Evolutionary conservation across 306 rosid species (phyloP), one percentile per base, ranked within the genome.

Genomic region (Rubus idaeus): DNA sequence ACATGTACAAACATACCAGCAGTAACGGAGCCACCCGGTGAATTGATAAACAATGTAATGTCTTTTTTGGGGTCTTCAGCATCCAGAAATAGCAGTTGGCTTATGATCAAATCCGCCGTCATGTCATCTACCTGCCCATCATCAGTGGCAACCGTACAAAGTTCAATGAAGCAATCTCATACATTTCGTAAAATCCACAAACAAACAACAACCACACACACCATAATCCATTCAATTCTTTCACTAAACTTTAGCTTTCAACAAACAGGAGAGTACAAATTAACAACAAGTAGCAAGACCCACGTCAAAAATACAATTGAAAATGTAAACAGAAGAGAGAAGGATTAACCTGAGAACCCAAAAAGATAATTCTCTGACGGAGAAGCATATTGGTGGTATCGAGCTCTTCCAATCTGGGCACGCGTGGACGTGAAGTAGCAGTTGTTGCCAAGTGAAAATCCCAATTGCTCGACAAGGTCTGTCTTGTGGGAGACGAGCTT

Each of bases 1-100:
- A 79, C 53, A 52, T 44, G 2, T 5, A 62, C 18, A 58, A 26
- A 74, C 85, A 71, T 91, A 94, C 97, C 96, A 71, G 98, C 93
- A 77, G 98, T 94, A 70, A 92, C 85, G 75, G 97, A 92, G 76
- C 98, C 98, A 79, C 98, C 98, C 4, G 98, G 98, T 50, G 97
- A 95, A 83, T 90, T 95, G 78, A 95, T 95, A 73, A 95, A 89
- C 84, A 92, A 75, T 79, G 83, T 95, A 55, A 95, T 95, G 70
- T 92, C 97, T 77, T 90, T 92, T 63, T 78, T 88, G 1, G 98
- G 63, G 83, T 95, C 97, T 75, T 90, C 98, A 41, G 91, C 97
- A 86, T 95, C 98, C 78, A 95, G 88, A 84, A 95, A 86, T 20
- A 95, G 81, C 73, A 95, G 97, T 75, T 95, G 97, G 78, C 92